A percentile compares a stretch with the other conserved stretches of the same genome.
phyloP scores from a whole-genome alignment of 345 rosid genomes.

The Cardamine resedifolia region DNA sequence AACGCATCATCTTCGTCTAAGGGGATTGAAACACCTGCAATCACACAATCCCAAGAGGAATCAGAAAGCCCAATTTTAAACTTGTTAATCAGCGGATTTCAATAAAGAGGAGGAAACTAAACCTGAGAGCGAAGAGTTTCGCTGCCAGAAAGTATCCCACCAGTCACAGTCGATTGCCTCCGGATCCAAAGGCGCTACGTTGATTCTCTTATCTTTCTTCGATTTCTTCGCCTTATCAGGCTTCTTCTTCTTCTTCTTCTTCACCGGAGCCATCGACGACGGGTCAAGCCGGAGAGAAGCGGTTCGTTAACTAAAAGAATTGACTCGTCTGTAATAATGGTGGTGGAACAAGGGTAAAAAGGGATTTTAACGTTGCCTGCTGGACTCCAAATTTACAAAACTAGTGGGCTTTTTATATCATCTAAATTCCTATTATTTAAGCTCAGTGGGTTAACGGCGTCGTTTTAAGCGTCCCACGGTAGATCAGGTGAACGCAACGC shows the following conservation, averaged over 20 bases:
- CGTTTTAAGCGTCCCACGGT: neutral
- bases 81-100: neutral
- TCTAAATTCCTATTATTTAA: neutral
- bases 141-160: conserved; percentile 87
- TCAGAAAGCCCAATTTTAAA: neutral
- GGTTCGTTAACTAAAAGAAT: neutral
- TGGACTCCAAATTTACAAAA: neutral
- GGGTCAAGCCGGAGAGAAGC: neutral
- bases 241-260: conserved; percentile 41
- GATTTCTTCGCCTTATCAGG: conserved; percentile 50
- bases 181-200: conserved; percentile 59
- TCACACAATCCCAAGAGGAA: neutral
- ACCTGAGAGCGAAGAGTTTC: conserved; percentile 71
- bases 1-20: conserved; percentile 79
- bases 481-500: neutral
- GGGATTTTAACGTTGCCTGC: neutral
- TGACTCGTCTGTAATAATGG: neutral
- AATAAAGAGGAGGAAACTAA: conserved; percentile 10
- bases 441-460: neutral
- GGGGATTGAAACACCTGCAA: conserved; percentile 47
- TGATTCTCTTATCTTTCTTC: conserved; percentile 54
- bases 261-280: conserved; percentile 54
- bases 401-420: neutral
- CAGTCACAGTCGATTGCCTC: conserved; percentile 77
- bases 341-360: neutral